Base-by-base conservation (phyloP, 164 flowering plant species). In the Magnolia officinalis region DNA sequence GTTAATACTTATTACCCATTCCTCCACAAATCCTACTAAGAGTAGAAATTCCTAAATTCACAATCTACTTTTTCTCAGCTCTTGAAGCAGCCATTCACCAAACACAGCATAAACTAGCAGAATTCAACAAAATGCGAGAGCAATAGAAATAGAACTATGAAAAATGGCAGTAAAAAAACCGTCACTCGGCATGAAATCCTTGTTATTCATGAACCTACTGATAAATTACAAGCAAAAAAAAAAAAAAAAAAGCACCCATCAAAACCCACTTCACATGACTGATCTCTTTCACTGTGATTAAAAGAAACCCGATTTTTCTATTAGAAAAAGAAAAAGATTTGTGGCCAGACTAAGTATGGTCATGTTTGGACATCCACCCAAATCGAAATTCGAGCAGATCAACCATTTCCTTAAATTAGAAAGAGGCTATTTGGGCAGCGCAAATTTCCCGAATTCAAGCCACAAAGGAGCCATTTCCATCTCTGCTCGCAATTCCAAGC, bases 201-300 rank as follows among this genome's bases (percentile, higher is more conserved):
- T 50, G 29, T 67, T 67, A 11, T 67, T 67, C 49, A 67, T 10
- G 21, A 75, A 52, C 64, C 65, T 67, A 66, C 72, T 75, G 23
- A 24, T 74, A 75, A 26, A 75, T 75, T 67, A 75, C 71, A 67
- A 61, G 63, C 31, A 13, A 3, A 37, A 67, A 31, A 66, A n/a
- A n/a, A n/a, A n/a, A 52, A 11, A 3, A 37, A 75, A 31, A 66
- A 52, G 51, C 20, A 50, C 63, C 71, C 69, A 49, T 51, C 26
- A 67, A 75, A 67, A 75, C 72, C 70, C 66, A 14, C 77, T 52
- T 67, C 50, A 65, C 61, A 63, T 73, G 50, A 73, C 26, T 9
- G 59, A 50, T 67, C 71, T 26, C 71, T 50, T 29, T 21, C 77
- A 14, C 55, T 64, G n/a, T 18, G 51, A 68, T 8, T 16, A 68